phyloP scores from a whole-genome alignment of 179 eudicot species.

The Vitellaria paradoxa region DNA sequence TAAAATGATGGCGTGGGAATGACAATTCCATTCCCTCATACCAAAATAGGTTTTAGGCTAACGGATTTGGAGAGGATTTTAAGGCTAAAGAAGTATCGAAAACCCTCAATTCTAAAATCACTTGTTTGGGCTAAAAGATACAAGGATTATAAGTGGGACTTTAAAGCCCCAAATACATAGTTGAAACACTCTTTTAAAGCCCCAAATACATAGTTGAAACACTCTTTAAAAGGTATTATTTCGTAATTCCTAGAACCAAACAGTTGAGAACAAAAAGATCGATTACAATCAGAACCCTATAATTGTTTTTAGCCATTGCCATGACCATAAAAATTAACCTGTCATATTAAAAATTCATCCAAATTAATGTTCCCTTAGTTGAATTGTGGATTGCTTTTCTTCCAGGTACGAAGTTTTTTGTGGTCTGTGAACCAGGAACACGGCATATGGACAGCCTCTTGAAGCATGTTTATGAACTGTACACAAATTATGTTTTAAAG shows the following conservation, averaged over 20 bases:
- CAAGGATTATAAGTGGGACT: neutral
- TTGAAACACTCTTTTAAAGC: no score
- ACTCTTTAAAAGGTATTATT: neutral
- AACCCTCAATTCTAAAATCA: neutral
- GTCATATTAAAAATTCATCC: no score
- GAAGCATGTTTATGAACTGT: slow-evolving; percentile 74
- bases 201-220: no score
- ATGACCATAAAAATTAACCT: no score
- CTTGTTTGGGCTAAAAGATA: neutral
- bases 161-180: neutral
- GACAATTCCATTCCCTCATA: no score
- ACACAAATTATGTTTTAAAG: slow-evolving; percentile 87
- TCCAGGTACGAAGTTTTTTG: slow-evolving; percentile 85
- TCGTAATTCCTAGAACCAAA: neutral
- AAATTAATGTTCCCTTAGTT: neutral
- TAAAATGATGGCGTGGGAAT: no score
- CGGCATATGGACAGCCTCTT: slow-evolving; percentile 72
- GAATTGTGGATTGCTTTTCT: neutral
- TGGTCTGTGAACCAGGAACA: slow-evolving; percentile 85
- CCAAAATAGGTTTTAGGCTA: no score
- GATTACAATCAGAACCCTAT: neutral
- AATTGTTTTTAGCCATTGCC: neutral
- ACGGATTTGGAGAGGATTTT: no score
- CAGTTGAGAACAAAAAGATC: neutral
- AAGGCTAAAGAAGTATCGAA: neutral